phyloP scores from a whole-genome alignment of 306 rosid genomes.

The Malus fusca region DNA sequence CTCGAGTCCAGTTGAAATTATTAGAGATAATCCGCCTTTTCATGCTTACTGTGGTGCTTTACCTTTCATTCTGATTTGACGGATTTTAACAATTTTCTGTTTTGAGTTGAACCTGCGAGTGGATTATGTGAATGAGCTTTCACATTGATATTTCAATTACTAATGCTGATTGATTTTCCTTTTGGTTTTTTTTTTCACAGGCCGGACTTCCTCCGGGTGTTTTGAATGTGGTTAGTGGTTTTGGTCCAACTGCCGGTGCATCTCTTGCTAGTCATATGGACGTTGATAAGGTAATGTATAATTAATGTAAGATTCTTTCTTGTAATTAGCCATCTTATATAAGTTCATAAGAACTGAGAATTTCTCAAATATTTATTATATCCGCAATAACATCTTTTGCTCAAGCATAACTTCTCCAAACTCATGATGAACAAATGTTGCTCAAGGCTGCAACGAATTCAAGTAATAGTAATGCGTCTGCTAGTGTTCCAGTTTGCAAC shows the following conservation, averaged over 20 bases:
- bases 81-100: background rate
- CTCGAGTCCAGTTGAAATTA: background rate
- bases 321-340: background rate
- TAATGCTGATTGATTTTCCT: conserved; percentile 9
- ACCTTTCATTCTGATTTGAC: background rate
- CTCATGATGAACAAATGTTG: background rate
- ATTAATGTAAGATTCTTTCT: background rate
- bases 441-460: background rate
- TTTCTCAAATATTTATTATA: background rate
- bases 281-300: conserved; percentile 68
- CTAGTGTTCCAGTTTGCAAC: background rate
- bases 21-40: background rate
- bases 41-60: background rate
- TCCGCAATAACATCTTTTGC: background rate
- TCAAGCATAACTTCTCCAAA: background rate
- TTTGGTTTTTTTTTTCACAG: conserved; percentile 29
- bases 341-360: background rate
- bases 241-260: conserved; percentile 94
- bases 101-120: background rate
- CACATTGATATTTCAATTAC: background rate
- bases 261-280: conserved; percentile 94
- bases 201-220: conserved; percentile 95
- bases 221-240: conserved; percentile 76
- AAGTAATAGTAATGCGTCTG: background rate
- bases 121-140: background rate